phyloP scores from a whole-genome alignment of 805 yeast species.

The Kodamaea kaohsiungensis region DNA sequence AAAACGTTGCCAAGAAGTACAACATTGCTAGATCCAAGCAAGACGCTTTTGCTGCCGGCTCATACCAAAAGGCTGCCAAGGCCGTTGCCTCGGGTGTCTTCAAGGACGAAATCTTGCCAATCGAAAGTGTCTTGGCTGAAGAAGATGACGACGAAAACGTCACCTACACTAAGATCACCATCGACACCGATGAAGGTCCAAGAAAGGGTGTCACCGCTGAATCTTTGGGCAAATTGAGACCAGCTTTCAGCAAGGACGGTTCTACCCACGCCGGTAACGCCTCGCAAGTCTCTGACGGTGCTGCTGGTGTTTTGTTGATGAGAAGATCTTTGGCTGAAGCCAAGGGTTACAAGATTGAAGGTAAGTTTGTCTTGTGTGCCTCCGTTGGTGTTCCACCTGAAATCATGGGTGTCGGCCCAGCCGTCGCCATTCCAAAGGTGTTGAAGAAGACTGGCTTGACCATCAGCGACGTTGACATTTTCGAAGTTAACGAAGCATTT shows the following conservation, averaged over 20 bases:
- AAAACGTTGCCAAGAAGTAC: conserved; percentile 77
- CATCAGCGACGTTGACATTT: conserved; percentile 67
- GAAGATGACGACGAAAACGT: conserved; percentile 56
- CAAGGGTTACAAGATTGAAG: conserved; percentile 70
- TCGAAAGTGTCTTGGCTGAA: conserved; percentile 58
- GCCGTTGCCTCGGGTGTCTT: conserved; percentile 76
- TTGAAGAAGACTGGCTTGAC: conserved; percentile 61
- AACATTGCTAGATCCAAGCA: conserved; percentile 67
- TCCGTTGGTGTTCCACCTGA: conserved; percentile 95
- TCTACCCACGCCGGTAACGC: conserved; percentile 95
- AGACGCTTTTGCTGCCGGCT: conserved; percentile 86
- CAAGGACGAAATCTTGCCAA: conserved; percentile 85
- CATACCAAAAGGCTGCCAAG: conserved; percentile 79
- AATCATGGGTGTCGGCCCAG: conserved; percentile 98
- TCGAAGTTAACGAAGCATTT: conserved; percentile 94
- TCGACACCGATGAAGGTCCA: conserved; percentile 85
- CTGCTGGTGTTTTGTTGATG: conserved; percentile 84
- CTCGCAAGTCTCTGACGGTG: conserved; percentile 95
- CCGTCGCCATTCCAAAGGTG: conserved; percentile 87
- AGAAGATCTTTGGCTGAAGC: conserved; percentile 82
- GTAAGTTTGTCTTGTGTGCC: conserved; percentile 75
- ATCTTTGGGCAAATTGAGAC: conserved; percentile 71
- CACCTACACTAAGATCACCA: conserved; percentile 41
- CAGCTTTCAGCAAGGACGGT: conserved; percentile 86
- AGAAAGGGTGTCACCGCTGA: conserved; percentile 81